Evolutionary conservation across 805 yeast genomes (phyloP), one percentile per base, ranked within the genome.

Genomic region (Diddensiella transvaalensis): DNA sequence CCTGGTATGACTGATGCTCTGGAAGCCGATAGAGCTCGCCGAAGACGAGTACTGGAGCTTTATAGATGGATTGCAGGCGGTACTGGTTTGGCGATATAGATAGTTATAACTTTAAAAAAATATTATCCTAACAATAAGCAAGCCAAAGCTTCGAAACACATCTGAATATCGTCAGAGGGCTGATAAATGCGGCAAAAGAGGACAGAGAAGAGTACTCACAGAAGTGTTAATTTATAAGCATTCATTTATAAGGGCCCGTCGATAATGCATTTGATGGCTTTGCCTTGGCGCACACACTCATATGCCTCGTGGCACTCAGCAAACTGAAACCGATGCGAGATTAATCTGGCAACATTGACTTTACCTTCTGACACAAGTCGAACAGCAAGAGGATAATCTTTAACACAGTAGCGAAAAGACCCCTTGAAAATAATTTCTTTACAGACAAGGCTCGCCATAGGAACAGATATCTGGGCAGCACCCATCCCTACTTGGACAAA

Each of bases 401-500:
- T 84, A 58, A 77, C 81, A 42, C 79, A 78, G 69, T 88, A 88
- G 65, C 96, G 78, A 76, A 87, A 87, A 36, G 83, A 78, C 19
- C 96, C 96, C 58, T 75, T 79, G 56, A 85, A 72, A 1, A 76
- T 72, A 51, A 85, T 64, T 64, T 88, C 96, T 60, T 80, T 83
- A 35, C 52, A 54, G 18, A 49, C 46, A n/a, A 55, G 22, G 53
- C 77, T 77, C 5, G 85, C 78, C 59, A 88, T 78, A 47, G 96
- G 96, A 76, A 88, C 82, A 49, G 75, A 74, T 51, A 86, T 75
- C 40, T 77, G 72, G 38, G 79, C 82, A 38, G 76, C 78, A 22
- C 95, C 91, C 80, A 85, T 85, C 38, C 96, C 96, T 29, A 86
- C 91, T 67, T 87, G 96, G 29, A 86, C 88, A 59, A 75, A 81